Evolutionary conservation across 1,139 yeast genomes (phyloP), one percentile per base, ranked within the genome.

Genomic region (Suhomyces maxii): DNA sequence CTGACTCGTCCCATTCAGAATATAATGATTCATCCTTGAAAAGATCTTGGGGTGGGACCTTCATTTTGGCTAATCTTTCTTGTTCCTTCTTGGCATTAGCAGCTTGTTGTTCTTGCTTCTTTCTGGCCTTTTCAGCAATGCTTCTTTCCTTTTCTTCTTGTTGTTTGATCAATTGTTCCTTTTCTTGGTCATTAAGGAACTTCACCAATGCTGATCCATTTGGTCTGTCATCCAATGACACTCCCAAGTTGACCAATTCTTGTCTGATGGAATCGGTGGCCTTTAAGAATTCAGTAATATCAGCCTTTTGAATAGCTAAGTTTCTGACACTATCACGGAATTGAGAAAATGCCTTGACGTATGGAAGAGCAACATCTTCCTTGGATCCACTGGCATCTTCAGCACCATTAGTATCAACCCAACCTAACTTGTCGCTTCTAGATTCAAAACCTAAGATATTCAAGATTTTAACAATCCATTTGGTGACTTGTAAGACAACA

Each of bases 211-310:
- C 91, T 4, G 84, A 79, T 13, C 85, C 90, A 49, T 81, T 88
- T 31, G 84, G 80, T 60, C 97, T 82, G 65, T 93, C 99, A 64
- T 93, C 98, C 43, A 93, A 73, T 0, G 95, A 83, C 31, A 93
- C 87, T 26, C 95, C 95, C 50, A 90, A 70, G 26, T 81, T 77
- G 48, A 89, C 70, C 55, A 93, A 71, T 40, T 87, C 95, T 12
- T 72, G 53, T 54, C 80, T 62, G 43, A 74, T 60, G 13, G 65
- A 49, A 56, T 75, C 80, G 30, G 73, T 64, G 13, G 73, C 75
- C 13, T 71, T 68, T 48, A 93, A 73, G 48, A 89, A 77, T 43
- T 78, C 82, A 42, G 67, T 44, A 47, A 73, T 68, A 32, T 81
- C 82, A 0, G 79, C 83, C 60, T 84, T 83, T 11, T 73, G 71